A percentile compares a stretch with the other conserved stretches of the same genome.
Evolutionary conservation across 2,329 filamentous ascomycete species (phyloP).

Genomic region (Hymenoscyphus linearis): DNA sequence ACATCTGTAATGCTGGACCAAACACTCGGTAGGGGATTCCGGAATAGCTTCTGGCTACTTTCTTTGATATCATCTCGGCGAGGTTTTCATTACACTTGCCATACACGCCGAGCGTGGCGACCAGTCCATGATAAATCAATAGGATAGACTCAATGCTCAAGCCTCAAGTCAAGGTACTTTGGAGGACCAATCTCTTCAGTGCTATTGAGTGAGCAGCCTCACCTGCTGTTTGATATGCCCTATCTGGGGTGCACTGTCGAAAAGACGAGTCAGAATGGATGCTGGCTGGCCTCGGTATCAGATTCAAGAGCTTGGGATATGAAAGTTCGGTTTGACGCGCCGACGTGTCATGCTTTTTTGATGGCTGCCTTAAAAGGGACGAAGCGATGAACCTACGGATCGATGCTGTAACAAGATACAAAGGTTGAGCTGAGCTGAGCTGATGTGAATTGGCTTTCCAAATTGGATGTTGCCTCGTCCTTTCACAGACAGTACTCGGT

Average conservation of each 20-base stretch:
- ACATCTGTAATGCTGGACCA: not conserved
- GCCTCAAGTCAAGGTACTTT: not conserved
- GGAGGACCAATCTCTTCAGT: not conserved
- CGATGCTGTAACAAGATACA: not conserved
- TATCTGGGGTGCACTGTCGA: constrained; percentile 12
- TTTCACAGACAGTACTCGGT: too few relatives aligned
- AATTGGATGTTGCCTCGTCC: constrained; percentile 1
- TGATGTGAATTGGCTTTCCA: not conserved
- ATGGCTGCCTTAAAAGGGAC: too few relatives aligned
- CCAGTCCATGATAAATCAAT: not conserved
- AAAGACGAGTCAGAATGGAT: constrained; percentile 20
- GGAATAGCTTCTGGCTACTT: not conserved
- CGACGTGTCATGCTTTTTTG: not conserved
- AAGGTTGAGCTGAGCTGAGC: not conserved
- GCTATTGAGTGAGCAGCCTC: constrained; percentile 6
- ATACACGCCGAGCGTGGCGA: not conserved
- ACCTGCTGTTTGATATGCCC: constrained; percentile 7
- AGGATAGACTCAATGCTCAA: not conserved
- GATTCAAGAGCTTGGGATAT: constrained; percentile 13
- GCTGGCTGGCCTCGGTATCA: constrained; percentile 9
- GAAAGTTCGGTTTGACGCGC: constrained; percentile 19
- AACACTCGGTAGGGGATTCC: too few relatives aligned
- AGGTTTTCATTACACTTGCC: not conserved
- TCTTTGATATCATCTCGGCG: not conserved
- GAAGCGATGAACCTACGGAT: not conserved